Evolutionary conservation across 2,329 filamentous ascomycete genomes (phyloP).

Genomic region (Ceratocystis cacaofunesta): DNA sequence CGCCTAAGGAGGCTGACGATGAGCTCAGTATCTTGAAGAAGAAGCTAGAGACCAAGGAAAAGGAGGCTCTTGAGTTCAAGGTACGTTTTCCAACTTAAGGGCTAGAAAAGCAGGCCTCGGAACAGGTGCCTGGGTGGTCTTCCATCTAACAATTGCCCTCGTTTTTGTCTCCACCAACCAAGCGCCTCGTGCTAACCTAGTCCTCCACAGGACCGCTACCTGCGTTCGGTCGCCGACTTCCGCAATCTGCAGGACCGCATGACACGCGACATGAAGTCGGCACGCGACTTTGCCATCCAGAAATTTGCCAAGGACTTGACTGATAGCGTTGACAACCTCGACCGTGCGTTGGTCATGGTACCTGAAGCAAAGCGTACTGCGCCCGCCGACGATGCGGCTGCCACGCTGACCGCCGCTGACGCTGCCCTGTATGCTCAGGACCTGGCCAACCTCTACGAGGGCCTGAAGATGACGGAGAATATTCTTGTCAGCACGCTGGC

Average conservation of each 20-base stretch:
- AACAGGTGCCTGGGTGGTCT: neutral
- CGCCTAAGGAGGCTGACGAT: slow-evolving; percentile 24
- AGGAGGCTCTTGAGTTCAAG: slow-evolving; percentile 61
- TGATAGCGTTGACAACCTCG: slow-evolving; percentile 92
- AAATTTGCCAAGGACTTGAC: slow-evolving; percentile 90
- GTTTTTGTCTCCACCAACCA: neutral
- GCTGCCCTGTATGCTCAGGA: slow-evolving; percentile 46
- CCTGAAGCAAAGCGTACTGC: slow-evolving; percentile 46
- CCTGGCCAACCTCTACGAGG: slow-evolving; percentile 66
- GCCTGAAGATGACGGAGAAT: slow-evolving; percentile 85
- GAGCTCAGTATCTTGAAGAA: slow-evolving; percentile 34
- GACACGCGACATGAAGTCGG: slow-evolving; percentile 71
- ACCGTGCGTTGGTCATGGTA: slow-evolving; percentile 74
- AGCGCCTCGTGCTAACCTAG: neutral
- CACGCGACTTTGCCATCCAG: slow-evolving; percentile 87
- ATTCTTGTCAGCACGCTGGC: slow-evolving; percentile 77
- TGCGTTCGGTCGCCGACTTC: slow-evolving; percentile 90
- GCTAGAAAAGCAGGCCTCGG: neutral
- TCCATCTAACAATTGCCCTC: neutral
- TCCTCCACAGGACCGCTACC: slow-evolving; percentile 64
- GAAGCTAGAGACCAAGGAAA: slow-evolving; percentile 37
- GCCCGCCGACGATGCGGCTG: neutral
- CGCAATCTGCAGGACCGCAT: slow-evolving; percentile 95
- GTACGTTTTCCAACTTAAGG: slow-evolving; percentile 33
- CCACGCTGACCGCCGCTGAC: slow-evolving; percentile 26